These are phyloP conservation scores for Trypanosoma cruzi DNA, from an alignment of 208 protist species.

Conservation along the genomic window DNA sequence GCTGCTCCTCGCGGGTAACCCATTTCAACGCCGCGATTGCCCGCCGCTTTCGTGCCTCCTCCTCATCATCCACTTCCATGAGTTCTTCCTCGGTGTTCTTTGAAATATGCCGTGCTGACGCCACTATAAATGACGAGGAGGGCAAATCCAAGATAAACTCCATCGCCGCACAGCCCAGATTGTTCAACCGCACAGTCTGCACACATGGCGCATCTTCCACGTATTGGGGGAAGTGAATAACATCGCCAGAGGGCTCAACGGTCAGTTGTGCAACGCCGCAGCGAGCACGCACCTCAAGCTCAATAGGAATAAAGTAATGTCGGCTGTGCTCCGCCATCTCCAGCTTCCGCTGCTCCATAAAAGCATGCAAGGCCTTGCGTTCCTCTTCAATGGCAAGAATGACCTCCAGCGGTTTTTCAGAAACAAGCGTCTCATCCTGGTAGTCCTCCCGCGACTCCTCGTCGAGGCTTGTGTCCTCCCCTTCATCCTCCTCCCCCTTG, in stretches of 20 bases:
- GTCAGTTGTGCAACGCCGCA: conserved; percentile 70
- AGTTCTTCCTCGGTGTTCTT: conserved; percentile 39
- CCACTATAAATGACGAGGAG: conserved; percentile 29
- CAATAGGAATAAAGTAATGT: conserved; percentile 76
- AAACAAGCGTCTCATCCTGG: conserved; percentile 12
- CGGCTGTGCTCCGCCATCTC: conserved; percentile 48
- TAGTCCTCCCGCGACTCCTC: neutral
- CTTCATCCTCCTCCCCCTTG: conserved; percentile 12
- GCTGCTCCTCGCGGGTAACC: conserved; percentile 23
- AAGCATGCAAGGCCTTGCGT: conserved; percentile 56
- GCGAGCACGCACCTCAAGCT: conserved; percentile 75
- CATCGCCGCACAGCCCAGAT: conserved; percentile 73
- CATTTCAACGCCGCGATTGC: conserved; percentile 33
- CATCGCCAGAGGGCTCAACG: conserved; percentile 65
- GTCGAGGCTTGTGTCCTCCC: conserved; percentile 14
- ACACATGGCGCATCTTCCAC: conserved; percentile 34
- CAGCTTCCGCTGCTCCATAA: conserved; percentile 51
- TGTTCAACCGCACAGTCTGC: conserved; percentile 78
- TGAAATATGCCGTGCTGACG: conserved; percentile 31
- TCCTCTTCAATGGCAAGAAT: conserved; percentile 73
- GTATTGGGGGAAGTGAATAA: conserved; percentile 51
- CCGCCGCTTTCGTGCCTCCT: conserved; percentile 11
- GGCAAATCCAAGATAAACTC: conserved; percentile 57
- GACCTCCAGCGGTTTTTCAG: conserved; percentile 38
- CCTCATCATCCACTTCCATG: conserved; percentile 44